These are phyloP conservation scores for Podaxis sp. DNA, from an alignment of 768 basidiomycete genomes.

Conservation along the genomic window DNA sequence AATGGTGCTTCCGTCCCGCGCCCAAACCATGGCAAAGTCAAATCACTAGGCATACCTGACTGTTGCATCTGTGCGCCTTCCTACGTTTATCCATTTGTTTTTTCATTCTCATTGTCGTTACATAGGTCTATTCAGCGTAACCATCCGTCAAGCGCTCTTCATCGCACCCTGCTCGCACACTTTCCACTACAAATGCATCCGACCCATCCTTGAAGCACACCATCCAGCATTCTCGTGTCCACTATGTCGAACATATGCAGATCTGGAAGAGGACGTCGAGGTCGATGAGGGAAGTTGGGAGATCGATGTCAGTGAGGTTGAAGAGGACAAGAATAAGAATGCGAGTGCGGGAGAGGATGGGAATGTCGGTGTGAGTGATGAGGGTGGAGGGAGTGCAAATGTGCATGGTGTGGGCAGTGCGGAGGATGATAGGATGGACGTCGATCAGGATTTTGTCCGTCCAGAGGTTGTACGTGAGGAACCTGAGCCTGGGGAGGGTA, in stretches of 20 bases:
- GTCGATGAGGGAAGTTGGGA: conserved; percentile 6
- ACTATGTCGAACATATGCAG: conserved; percentile 90
- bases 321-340: neutral
- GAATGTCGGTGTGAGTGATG: conserved; percentile 6
- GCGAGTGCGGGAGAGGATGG: neutral
- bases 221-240: conserved; percentile 94
- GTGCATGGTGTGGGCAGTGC: conserved; percentile 4
- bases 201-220: conserved; percentile 82
- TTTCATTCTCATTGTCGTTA: conserved; percentile 4
- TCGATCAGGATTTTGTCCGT: neutral
- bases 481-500: neutral
- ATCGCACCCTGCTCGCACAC: conserved; percentile 97
- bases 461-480: neutral
- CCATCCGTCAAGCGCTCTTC: conserved; percentile 93
- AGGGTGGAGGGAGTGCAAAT: conserved; percentile 11
- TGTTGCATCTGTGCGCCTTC: conserved; percentile 86
- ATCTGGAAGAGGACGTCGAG: conserved; percentile 85
- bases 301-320: neutral
- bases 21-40: conserved; percentile 31
- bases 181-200: conserved; percentile 95
- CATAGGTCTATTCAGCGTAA: conserved; percentile 74
- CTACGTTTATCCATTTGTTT: neutral
- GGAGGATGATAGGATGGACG: conserved; percentile 10
- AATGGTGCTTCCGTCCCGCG: conserved; percentile 9
- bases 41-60: conserved; percentile 57